Percentiles rank a stretch among this genome's conserved stretches.
phyloP scores from a whole-genome alignment of 306 rosid genomes.

The Lathyrus oleraceus region DNA sequence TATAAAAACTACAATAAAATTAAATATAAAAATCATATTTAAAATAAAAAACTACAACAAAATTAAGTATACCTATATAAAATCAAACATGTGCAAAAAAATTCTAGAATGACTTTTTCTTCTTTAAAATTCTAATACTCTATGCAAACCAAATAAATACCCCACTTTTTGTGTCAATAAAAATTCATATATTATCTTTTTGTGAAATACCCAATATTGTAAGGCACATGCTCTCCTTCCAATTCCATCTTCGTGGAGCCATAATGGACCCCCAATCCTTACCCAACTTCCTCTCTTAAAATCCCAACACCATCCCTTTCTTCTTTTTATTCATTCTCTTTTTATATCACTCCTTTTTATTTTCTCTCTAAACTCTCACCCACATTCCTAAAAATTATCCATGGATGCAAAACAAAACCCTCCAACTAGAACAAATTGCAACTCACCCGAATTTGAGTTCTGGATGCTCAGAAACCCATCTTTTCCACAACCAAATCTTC shows the following conservation, averaged over 20 bases:
- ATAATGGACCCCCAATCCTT: slow-evolving; percentile 37
- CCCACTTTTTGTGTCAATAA: background rate
- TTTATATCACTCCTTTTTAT: slow-evolving; percentile 44
- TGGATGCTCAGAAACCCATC: slow-evolving; percentile 94
- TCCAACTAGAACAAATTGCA: slow-evolving; percentile 39
- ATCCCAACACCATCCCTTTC: slow-evolving; percentile 36
- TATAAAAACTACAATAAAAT: no score
- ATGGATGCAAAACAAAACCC: slow-evolving; percentile 49
- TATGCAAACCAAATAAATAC: background rate
- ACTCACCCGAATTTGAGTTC: slow-evolving; percentile 95
- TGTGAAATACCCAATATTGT: slow-evolving; percentile 13
- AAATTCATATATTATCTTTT: slow-evolving; percentile 3
- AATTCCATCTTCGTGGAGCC: slow-evolving; percentile 24
- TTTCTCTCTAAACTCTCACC: slow-evolving; percentile 24
- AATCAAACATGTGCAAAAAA: no score
- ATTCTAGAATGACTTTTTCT: no score
- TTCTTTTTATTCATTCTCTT: slow-evolving; percentile 24
- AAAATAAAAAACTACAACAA: no score
- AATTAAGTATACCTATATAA: no score
- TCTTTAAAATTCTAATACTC: no score
- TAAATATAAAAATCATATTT: no score
- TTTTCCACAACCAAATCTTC: slow-evolving; percentile 69
- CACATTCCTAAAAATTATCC: slow-evolving; percentile 25
- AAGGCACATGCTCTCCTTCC: slow-evolving; percentile 39
- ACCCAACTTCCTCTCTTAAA: slow-evolving; percentile 26